Conservation (phyloP, 352 stramenopile genomes). For the Phytophthora palmivora region DNA sequence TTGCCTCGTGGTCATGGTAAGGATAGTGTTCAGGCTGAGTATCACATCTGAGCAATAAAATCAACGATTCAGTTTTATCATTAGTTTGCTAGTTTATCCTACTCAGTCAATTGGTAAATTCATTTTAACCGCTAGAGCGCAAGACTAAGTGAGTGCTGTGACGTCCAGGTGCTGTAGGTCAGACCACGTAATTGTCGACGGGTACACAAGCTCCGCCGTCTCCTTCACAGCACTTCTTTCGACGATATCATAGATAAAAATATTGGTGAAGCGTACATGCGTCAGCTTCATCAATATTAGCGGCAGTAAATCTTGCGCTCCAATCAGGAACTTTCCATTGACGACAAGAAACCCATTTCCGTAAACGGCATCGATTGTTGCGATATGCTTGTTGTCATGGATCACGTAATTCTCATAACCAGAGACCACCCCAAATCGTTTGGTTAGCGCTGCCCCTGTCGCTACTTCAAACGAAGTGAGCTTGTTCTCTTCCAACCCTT, state of each 20-base stretch:
- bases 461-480: constrained; percentile 34
- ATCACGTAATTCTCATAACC: constrained; percentile 36
- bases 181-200: constrained; percentile 36
- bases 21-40: no score
- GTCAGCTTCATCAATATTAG: constrained; percentile 50
- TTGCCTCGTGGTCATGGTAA: no score
- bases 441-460: constrained; percentile 30
- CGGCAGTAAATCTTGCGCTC: constrained; percentile 35
- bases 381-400: constrained; percentile 23
- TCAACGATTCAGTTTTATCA: no score
- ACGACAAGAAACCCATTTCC: constrained; percentile 46
- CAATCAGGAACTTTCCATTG: constrained; percentile 45
- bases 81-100: not conserved
- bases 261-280: constrained; percentile 38
- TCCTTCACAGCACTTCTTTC: constrained; percentile 22
- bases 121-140: no score
- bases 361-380: constrained; percentile 47
- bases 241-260: constrained; percentile 39
- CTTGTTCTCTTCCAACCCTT: constrained; percentile 3
- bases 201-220: constrained; percentile 40
- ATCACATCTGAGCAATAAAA: no score
- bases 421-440: constrained; percentile 28
- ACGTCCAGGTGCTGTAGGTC: constrained; percentile 32
- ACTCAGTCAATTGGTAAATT: not conserved
- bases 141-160: constrained; percentile 17